phyloP scores from a whole-genome alignment of 2,329 filamentous ascomycete genomes.

The Aspergillus sp. region DNA sequence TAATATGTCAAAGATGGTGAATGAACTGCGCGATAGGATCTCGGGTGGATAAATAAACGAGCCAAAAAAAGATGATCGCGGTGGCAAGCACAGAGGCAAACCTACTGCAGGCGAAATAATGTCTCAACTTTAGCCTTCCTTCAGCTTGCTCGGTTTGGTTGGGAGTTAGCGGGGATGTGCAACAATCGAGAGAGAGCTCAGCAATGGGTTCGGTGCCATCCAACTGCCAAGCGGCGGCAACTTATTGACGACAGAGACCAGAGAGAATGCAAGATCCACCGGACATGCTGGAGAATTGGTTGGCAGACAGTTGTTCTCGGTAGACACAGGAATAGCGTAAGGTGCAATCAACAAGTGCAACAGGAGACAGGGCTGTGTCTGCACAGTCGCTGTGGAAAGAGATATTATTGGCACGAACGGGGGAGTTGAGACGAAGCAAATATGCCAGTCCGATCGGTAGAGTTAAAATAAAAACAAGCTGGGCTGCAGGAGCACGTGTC shows the following conservation, averaged over 20 bases:
- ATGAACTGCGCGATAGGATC: conserved; percentile 1
- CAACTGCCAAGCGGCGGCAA: conserved; percentile 23
- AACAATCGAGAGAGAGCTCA: conserved; percentile 17
- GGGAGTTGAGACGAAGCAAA: conserved; percentile 10
- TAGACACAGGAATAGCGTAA: background rate
- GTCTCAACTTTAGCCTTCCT: background rate
- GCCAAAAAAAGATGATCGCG: background rate
- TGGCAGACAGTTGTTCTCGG: background rate
- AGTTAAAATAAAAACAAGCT: background rate
- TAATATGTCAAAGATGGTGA: background rate
- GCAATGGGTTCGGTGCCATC: conserved; percentile 20
- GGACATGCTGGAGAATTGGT: conserved; percentile 18
- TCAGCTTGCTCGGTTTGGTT: background rate
- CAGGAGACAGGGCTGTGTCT: conserved; percentile 14
- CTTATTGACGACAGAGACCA: conserved; percentile 20
- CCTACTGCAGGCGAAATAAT: background rate
- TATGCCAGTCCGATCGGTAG: background rate
- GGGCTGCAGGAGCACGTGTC: conserved; percentile 19
- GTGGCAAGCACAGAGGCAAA: conserved; percentile 2
- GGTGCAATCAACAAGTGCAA: conserved; percentile 8
- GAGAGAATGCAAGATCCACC: conserved; percentile 17
- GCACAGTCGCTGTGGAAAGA: conserved; percentile 15
- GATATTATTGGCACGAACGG: conserved; percentile 8
- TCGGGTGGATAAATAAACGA: background rate
- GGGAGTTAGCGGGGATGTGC: conserved; percentile 14